phyloP scores from a whole-genome alignment of 768 basidiomycete species.

The Mycena filopes region DNA sequence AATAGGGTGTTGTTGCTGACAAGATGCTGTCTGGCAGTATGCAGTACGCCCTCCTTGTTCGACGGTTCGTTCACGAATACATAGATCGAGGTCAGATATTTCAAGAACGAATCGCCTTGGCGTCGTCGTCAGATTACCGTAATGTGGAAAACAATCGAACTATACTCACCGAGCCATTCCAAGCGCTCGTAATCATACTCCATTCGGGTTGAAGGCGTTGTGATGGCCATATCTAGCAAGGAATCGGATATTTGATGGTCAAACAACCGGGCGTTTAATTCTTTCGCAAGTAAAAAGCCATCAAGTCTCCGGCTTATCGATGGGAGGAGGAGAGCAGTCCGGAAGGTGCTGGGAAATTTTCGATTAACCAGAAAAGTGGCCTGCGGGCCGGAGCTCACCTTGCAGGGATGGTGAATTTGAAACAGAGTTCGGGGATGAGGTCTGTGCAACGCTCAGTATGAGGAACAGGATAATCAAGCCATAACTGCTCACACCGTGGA shows the following conservation, averaged over 20 bases:
- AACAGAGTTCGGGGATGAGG: constrained; percentile 86
- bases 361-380: constrained; percentile 2
- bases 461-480: not conserved
- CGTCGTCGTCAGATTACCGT: constrained; percentile 20
- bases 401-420: constrained; percentile 76
- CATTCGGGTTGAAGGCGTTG: constrained; percentile 73
- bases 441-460: constrained; percentile 52
- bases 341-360: constrained; percentile 61
- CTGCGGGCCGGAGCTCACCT: constrained; percentile 55
- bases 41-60: constrained; percentile 73
- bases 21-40: constrained; percentile 71
- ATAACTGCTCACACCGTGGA: constrained; percentile 65
- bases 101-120: constrained; percentile 85
- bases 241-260: constrained; percentile 68
- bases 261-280: constrained; percentile 79
- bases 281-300: constrained; percentile 78
- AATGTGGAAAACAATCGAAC: constrained; percentile 1
- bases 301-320: constrained; percentile 80
- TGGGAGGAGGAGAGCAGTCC: constrained; percentile 76
- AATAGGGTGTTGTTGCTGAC: constrained; percentile 81
- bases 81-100: constrained; percentile 79
- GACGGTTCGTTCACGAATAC: constrained; percentile 77
- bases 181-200: constrained; percentile 87
- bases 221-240: constrained; percentile 72
- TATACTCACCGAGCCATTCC: constrained; percentile 76